Base-by-base conservation (phyloP, 2,329 filamentous ascomycete species). In the Pyricularia grisea region DNA sequence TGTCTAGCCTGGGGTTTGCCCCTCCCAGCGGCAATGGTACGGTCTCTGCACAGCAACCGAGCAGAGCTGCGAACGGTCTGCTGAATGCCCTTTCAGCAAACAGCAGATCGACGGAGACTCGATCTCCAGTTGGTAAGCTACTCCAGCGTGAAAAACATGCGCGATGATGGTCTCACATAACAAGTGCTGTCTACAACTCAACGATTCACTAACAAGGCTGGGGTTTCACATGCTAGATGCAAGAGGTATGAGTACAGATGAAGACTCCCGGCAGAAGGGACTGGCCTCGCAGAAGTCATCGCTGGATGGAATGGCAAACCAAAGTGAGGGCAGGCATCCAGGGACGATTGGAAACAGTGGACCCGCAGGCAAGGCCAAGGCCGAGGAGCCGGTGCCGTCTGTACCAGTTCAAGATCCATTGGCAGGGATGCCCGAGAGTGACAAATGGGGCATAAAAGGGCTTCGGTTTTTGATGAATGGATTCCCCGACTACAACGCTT, bases 391-490 rank as follows among this genome's bases (percentile, higher is more conserved):
- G 4, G n/a, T 25, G 12, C 58, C 58, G 25, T 25, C 58, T 12
- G 58, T 61, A 61, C 81, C 83, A 55, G 77, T 81, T 12, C 81
- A 86, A 72, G 87, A 90, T 75, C 87, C 87, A 65, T 78, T 90
- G 30, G 80, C 82, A 66, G 85, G 86, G 65, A 88, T 90, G 87
- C 78, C 84, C n/a, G 82, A 85, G 3, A 83, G 82, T 58, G 88
- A 90, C 73, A 88, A 85, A 74, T 90, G 84, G 82, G 88, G 88
- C 4, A 80, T 90, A 66, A 90, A 90, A 75, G 88, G 88, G 11
- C 79, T 90, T 70, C 82, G 84, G 69, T 85, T 86, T 36, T 78
- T 90, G 76, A 89, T 90, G 82, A 87, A 86, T 77, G 88, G 85
- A 74, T 88, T 85, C 71, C 84, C 86, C 17, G 86, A 89, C 72